Evolutionary conservation across 1,139 yeast genomes (phyloP).

Genomic region (Saccharomycopsis hybrid): DNA sequence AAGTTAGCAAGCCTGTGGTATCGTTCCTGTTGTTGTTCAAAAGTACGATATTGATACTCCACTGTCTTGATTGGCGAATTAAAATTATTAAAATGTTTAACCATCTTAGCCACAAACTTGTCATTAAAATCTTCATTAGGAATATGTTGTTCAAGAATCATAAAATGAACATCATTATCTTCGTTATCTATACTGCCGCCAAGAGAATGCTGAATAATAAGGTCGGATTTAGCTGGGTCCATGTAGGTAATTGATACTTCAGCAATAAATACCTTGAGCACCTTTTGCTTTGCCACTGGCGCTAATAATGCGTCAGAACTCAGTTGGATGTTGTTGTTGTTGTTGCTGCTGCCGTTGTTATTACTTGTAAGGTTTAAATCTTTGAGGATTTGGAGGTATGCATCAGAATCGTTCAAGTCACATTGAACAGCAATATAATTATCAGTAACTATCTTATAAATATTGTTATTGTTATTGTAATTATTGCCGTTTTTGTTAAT

Average conservation of each 20-base stretch:
- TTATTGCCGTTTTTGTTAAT: constrained; percentile 2
- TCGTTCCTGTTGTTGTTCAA: constrained; percentile 43
- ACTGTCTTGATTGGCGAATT: constrained; percentile 70
- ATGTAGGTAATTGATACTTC: constrained; percentile 82
- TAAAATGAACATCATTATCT: constrained; percentile 47
- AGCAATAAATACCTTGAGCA: constrained; percentile 59
- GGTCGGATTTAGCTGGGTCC: constrained; percentile 64
- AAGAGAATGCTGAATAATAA: constrained; percentile 46
- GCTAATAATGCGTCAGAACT: constrained; percentile 22
- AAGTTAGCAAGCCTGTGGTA: constrained; percentile 44
- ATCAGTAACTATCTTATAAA: constrained; percentile 33
- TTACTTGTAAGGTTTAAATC: constrained; percentile 2
- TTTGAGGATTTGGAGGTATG: constrained; percentile 1
- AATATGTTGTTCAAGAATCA: constrained; percentile 64
- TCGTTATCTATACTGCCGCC: constrained; percentile 24
- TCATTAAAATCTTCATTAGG: constrained; percentile 52
- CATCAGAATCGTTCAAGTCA: constrained; percentile 47
- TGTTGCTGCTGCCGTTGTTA: not conserved
- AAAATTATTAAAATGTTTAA: constrained; percentile 61
- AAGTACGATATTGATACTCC: constrained; percentile 44
- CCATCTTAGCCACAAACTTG: constrained; percentile 71
- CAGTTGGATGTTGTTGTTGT: no score
- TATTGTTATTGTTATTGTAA: not conserved
- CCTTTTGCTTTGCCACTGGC: constrained; percentile 19
- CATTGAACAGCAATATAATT: constrained; percentile 64